These are phyloP conservation scores for Domatiomyces catenatus DNA, from an alignment of 2,329 filamentous ascomycete species.

Conservation along the genomic window DNA sequence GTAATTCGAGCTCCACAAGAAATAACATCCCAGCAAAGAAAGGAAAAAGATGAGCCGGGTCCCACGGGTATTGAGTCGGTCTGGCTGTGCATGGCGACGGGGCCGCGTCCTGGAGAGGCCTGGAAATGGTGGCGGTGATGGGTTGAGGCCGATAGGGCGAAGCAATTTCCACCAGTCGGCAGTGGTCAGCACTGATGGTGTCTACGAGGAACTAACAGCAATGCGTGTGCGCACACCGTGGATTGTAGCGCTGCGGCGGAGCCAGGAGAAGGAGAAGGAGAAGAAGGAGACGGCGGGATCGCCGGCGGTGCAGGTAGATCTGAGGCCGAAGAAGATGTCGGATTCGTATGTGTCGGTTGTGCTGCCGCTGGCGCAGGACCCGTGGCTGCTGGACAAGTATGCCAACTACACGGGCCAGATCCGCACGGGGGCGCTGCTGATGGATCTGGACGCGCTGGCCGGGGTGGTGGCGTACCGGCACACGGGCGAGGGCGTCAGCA, in stretches of 20 bases:
- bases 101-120: background rate
- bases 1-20: too few relatives aligned
- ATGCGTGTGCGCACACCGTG: slow-evolving; percentile 51
- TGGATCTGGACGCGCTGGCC: slow-evolving; percentile 65
- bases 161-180: slow-evolving; percentile 7
- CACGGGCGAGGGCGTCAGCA: slow-evolving; percentile 48
- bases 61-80: background rate
- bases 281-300: too few relatives aligned
- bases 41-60: background rate
- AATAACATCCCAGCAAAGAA: background rate
- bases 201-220: slow-evolving; percentile 44
- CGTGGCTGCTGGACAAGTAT: slow-evolving; percentile 64
- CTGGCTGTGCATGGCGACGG: background rate
- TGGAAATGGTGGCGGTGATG: background rate
- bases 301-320: slow-evolving; percentile 34
- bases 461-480: slow-evolving; percentile 64
- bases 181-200: slow-evolving; percentile 35
- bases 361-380: slow-evolving; percentile 42
- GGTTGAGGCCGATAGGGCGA: background rate
- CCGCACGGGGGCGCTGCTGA: slow-evolving; percentile 55
- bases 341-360: slow-evolving; percentile 57
- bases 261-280: slow-evolving; percentile 29
- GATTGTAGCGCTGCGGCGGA: slow-evolving; percentile 47
- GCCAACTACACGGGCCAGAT: slow-evolving; percentile 63
- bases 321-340: slow-evolving; percentile 53